phyloP scores from a whole-genome alignment of 2,329 filamentous ascomycete genomes.

The Dissoconium aciculare region DNA sequence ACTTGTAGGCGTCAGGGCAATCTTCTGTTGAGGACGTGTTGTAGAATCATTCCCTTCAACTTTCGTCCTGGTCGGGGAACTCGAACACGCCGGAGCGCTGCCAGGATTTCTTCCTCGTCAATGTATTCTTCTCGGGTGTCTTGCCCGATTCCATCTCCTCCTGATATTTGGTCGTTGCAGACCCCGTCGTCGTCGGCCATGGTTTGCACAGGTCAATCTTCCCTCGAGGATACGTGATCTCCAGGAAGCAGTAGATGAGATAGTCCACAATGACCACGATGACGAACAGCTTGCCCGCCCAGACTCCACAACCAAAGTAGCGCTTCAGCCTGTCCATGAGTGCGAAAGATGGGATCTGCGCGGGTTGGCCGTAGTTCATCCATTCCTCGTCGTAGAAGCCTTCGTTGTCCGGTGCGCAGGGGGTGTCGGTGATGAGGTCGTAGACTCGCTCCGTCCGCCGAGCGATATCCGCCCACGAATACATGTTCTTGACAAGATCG shows the following conservation, averaged over 20 bases:
- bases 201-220: constrained; percentile 79
- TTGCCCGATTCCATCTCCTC: too few relatives aligned
- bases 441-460: constrained; percentile 89
- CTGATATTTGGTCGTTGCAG: too few relatives aligned
- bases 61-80: too few relatives aligned
- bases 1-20: too few relatives aligned
- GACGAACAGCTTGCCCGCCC: constrained; percentile 95
- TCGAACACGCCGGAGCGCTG: too few relatives aligned
- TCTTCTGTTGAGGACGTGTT: too few relatives aligned
- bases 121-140: too few relatives aligned
- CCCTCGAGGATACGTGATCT: constrained; percentile 71
- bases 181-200: constrained; percentile 71
- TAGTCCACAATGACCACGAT: constrained; percentile 91
- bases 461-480: constrained; percentile 94
- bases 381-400: constrained; percentile 72
- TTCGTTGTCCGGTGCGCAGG: constrained; percentile 48
- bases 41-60: too few relatives aligned
- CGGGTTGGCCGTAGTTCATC: constrained; percentile 41
- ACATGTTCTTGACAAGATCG: constrained; percentile 95
- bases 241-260: constrained; percentile 72
- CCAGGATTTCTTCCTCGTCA: too few relatives aligned
- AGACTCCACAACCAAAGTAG: constrained; percentile 96
- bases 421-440: constrained; percentile 75
- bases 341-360: constrained; percentile 55
- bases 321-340: constrained; percentile 88